A percentile compares a stretch with the other conserved stretches of the same genome.
These are phyloP conservation scores for Diplodia seriata DNA, from an alignment of 2,329 filamentous ascomycete species.

Conservation along the genomic window DNA sequence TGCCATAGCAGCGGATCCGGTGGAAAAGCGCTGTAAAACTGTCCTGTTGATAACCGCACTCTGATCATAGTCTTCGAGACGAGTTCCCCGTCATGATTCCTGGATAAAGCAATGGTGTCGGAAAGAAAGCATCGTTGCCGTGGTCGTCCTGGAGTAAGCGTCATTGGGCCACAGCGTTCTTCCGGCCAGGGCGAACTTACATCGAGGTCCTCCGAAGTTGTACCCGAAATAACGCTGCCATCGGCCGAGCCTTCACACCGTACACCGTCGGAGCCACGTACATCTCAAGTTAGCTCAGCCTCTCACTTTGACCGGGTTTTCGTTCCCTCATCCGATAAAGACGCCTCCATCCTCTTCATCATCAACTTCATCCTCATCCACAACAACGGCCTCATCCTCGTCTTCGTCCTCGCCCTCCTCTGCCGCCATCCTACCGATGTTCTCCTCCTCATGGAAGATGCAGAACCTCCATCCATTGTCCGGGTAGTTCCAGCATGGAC, in stretches of 20 bases:
- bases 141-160: not conserved
- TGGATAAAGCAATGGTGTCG: not conserved
- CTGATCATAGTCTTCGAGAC: not conserved
- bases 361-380: not conserved
- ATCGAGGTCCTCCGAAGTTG: not conserved
- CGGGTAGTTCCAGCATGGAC: conserved; percentile 22
- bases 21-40: not conserved
- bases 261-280: not conserved
- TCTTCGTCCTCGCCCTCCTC: not conserved
- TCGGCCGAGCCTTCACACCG: not conserved
- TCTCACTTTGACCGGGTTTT: no score
- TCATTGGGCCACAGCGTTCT: not conserved
- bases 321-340: no score
- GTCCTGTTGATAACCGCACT: not conserved
- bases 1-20: not conserved
- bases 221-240: not conserved
- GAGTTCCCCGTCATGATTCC: not conserved
- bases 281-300: not conserved
- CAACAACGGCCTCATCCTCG: not conserved
- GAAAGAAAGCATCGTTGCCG: not conserved
- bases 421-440: not conserved
- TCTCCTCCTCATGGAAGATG: not conserved
- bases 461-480: conserved; percentile 18
- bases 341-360: not conserved
- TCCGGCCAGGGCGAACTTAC: not conserved